phyloP scores from a whole-genome alignment of 805 yeast species.

The Suhomyces sp. region DNA sequence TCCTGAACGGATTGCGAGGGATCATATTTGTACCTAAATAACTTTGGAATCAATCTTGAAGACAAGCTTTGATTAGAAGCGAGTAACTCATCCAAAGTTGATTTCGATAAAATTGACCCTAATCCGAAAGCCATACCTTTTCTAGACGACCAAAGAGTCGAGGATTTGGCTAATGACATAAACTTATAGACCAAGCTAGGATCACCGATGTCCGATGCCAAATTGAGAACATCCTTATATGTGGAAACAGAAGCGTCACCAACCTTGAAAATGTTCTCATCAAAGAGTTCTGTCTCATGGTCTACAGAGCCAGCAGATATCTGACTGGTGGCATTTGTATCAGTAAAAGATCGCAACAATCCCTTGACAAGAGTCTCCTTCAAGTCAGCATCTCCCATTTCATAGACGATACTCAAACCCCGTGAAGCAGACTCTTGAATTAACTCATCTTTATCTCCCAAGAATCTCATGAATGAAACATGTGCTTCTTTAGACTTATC shows the following conservation, averaged over 20 bases:
- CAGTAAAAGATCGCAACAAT: slow-evolving; percentile 74
- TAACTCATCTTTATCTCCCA: slow-evolving; percentile 79
- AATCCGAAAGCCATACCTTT: slow-evolving; percentile 94
- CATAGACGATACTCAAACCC: slow-evolving; percentile 81
- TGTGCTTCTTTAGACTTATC: slow-evolving; percentile 61
- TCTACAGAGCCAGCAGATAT: slow-evolving; percentile 66
- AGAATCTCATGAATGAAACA: slow-evolving; percentile 67
- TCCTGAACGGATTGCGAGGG: slow-evolving; percentile 71
- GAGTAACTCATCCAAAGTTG: slow-evolving; percentile 64
- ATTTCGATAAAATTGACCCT: slow-evolving; percentile 77
- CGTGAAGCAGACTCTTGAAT: slow-evolving; percentile 92
- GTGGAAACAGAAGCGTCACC: slow-evolving; percentile 87
- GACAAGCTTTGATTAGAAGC: slow-evolving; percentile 53
- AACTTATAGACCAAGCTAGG: slow-evolving; percentile 91
- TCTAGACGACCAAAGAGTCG: slow-evolving; percentile 88
- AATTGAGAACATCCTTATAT: slow-evolving; percentile 79
- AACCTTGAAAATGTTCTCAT: slow-evolving; percentile 74
- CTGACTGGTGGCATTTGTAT: slow-evolving; percentile 47
- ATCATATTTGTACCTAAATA: slow-evolving; percentile 82
- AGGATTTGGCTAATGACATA: slow-evolving; percentile 85
- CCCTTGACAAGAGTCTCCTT: slow-evolving; percentile 73
- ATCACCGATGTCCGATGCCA: slow-evolving; percentile 95
- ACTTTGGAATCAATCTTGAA: slow-evolving; percentile 67
- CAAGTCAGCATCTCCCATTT: slow-evolving; percentile 63
- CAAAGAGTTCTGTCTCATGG: slow-evolving; percentile 80